Base-by-base conservation (phyloP, 1,139 yeast species). In the Yamadazyma siamensis region DNA sequence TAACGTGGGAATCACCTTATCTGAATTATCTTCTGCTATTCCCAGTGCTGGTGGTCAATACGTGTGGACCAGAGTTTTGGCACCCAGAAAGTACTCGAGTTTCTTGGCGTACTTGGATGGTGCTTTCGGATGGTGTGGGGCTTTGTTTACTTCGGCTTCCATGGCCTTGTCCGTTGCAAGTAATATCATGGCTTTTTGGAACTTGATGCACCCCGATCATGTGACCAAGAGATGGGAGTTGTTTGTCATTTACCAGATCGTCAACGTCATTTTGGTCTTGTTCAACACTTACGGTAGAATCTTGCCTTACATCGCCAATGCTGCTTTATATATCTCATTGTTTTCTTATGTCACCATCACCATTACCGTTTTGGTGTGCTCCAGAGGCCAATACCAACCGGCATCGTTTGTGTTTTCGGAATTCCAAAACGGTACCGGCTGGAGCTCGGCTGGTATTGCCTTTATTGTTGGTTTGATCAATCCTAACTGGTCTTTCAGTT, bases 41-140 rank as follows among this genome's bases (percentile, higher is more conserved):
- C 81, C 81, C 1, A 56, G 60, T 33, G 77, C 80, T 26, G 80
- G 80, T 17, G 81, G 81, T 15, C 80, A 75, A 44, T 74, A 75
- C 46, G 76, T 70, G 34, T 76, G 82, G 82, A 70, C 78, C 2
- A 54, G 75, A 44, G 69, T 71, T 20, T 54, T 76, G 39, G 74
- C 79, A 8, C 80, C 77, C 13, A 64, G 56, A 42, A 65, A 56
- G 41, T 60, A 62, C 34, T 68, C 74, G 13, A 59, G 69, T 27
- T 71, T 69, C 30, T 56, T 59, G 47, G 72, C 79, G 8, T 75
- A 71, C 45, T 41, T 71, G 43, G 73, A 78, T 47, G 81, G 80
- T 13, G 65, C 75, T 5, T 59, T 74, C 36, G 76, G 77, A 2
- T 73, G 76, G 75, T 74, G 75, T 20, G 81, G 81, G 6, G 53